Evolutionary conservation across 2,329 filamentous ascomycete species (phyloP).

Genomic region (Alternaria consortialis): DNA sequence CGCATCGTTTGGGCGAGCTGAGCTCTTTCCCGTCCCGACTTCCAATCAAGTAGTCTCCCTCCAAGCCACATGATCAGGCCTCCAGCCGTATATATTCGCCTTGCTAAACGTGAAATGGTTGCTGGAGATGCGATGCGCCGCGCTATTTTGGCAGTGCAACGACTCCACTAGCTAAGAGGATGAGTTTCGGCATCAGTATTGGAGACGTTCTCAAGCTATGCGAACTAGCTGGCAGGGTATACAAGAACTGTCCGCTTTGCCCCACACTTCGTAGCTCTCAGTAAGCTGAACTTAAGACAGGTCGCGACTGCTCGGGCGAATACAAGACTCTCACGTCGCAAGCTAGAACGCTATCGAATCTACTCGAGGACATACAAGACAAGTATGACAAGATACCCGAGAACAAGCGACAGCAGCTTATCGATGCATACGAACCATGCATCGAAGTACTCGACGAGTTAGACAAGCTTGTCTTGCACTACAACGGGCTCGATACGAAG

Average conservation of each 20-base stretch:
- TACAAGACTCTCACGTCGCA: slow-evolving; percentile 40
- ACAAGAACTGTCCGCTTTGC: slow-evolving; percentile 35
- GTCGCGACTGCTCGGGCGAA: slow-evolving; percentile 42
- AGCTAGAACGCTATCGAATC: slow-evolving; percentile 37
- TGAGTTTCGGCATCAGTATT: slow-evolving; percentile 40
- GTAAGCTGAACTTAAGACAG: slow-evolving; percentile 18
- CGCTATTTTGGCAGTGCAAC: background rate
- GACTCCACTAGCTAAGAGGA: slow-evolving; percentile 10
- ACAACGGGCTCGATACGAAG: slow-evolving; percentile 42
- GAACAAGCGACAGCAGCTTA: slow-evolving; percentile 30
- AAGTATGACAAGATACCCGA: slow-evolving; percentile 36
- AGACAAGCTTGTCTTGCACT: slow-evolving; percentile 36
- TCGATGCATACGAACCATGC: slow-evolving; percentile 35
- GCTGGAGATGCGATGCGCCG: background rate
- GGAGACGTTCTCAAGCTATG: slow-evolving; percentile 40
- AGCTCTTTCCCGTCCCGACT: slow-evolving; percentile 5
- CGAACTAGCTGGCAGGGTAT: slow-evolving; percentile 34
- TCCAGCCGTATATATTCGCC: background rate
- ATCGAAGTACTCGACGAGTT: slow-evolving; percentile 40
- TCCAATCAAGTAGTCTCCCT: slow-evolving; percentile 3
- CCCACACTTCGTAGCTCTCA: no score
- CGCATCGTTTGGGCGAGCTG: background rate
- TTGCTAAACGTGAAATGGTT: background rate
- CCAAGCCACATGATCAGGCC: slow-evolving; percentile 5
- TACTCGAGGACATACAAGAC: slow-evolving; percentile 41